These are phyloP conservation scores for Gremmenia infestans DNA, from an alignment of 2,329 filamentous ascomycete genomes.

Conservation along the genomic window DNA sequence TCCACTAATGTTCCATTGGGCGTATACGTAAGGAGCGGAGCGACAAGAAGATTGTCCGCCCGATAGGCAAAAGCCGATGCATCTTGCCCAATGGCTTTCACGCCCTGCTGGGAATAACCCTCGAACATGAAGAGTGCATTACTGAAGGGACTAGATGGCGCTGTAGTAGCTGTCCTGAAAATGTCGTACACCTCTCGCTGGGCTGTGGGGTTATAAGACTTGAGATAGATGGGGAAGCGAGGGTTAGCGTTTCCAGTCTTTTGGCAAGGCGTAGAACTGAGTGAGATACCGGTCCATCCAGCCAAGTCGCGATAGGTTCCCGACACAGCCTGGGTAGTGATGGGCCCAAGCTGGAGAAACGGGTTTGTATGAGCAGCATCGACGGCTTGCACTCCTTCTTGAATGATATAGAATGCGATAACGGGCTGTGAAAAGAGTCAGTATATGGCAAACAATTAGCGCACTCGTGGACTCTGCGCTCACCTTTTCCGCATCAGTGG, in stretches of 20 bases:
- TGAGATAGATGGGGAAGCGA: conserved; percentile 22
- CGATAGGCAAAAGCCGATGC: conserved; percentile 42
- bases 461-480: conserved; percentile 20
- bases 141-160: conserved; percentile 28
- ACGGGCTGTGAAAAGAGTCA: conserved; percentile 31
- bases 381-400: conserved; percentile 40
- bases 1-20: conserved; percentile 33
- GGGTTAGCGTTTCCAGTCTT: conserved; percentile 13
- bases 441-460: background rate
- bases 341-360: conserved; percentile 39
- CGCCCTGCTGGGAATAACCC: conserved; percentile 44
- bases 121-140: conserved; percentile 51
- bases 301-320: conserved; percentile 44
- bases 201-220: conserved; percentile 18
- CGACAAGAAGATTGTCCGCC: conserved; percentile 38
- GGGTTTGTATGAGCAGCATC: conserved; percentile 38
- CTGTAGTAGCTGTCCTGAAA: conserved; percentile 28
- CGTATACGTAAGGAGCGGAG: conserved; percentile 36
- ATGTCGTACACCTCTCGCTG: conserved; percentile 27
- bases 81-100: conserved; percentile 33
- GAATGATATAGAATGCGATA: conserved; percentile 38
- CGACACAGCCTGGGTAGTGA: conserved; percentile 29
- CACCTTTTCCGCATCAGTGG: conserved; percentile 37
- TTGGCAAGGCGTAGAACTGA: conserved; percentile 32
- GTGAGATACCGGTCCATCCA: conserved; percentile 38